phyloP scores from a whole-genome alignment of 1,284 basidiomycete genomes.

The Irpex lacteus region DNA sequence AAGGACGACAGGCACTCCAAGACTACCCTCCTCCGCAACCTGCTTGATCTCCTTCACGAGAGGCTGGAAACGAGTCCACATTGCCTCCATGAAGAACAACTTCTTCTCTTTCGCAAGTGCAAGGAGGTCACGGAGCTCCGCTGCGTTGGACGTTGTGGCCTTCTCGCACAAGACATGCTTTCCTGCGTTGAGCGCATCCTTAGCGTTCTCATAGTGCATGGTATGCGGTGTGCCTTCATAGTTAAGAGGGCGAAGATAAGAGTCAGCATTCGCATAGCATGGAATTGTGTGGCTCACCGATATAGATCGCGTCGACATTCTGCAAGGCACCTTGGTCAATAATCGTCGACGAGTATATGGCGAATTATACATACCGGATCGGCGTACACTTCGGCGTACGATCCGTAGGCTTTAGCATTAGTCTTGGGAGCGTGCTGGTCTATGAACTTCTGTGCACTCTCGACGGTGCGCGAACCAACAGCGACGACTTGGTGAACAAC shows the following conservation, averaged over 20 bases:
- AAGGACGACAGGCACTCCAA: slow-evolving; percentile 64
- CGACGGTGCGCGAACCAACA: slow-evolving; percentile 74
- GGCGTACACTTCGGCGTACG: slow-evolving; percentile 75
- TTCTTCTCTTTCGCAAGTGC: slow-evolving; percentile 72
- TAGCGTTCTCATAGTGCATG: slow-evolving; percentile 77
- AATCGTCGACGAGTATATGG: not conserved
- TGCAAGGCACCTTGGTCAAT: slow-evolving; percentile 25
- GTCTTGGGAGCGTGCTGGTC: slow-evolving; percentile 43
- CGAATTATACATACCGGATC: slow-evolving; percentile 34
- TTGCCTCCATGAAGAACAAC: slow-evolving; percentile 88
- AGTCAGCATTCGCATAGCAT: too few species aligned
- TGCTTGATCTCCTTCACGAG: slow-evolving; percentile 63
- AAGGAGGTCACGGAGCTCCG: slow-evolving; percentile 67
- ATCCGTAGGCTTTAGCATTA: slow-evolving; percentile 68
- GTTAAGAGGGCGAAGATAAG: not conserved
- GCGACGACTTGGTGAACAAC: slow-evolving; percentile 76
- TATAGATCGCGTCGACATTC: slow-evolving; percentile 80
- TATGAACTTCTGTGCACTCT: slow-evolving; percentile 75
- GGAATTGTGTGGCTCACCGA: slow-evolving; percentile 42
- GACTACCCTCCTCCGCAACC: slow-evolving; percentile 55
- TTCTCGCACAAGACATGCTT: slow-evolving; percentile 92
- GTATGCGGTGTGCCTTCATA: slow-evolving; percentile 79
- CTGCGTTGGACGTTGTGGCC: slow-evolving; percentile 64
- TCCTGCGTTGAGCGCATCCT: slow-evolving; percentile 73
- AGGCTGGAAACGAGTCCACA: slow-evolving; percentile 82